A percentile compares a stretch with the other conserved stretches of the same genome.
Conservation (phyloP, 2,329 filamentous ascomycete species). For the Penicillium glabrum region DNA sequence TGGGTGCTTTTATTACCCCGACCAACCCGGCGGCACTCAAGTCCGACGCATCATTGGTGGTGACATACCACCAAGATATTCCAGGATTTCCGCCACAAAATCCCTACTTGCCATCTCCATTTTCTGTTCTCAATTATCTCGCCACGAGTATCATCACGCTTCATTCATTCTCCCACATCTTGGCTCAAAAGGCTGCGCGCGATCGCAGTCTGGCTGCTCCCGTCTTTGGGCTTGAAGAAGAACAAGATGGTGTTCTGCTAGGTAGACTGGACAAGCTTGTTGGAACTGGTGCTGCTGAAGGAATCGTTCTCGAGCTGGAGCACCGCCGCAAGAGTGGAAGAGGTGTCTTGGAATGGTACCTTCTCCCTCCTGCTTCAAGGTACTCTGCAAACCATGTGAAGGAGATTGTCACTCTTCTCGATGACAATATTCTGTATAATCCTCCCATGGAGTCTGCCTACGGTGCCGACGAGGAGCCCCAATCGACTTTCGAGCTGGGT, state of each 20-base stretch:
- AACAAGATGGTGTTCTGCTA: conserved; percentile 74
- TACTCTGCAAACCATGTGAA: conserved; percentile 48
- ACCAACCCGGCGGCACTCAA: conserved; percentile 27
- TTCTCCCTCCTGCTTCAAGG: conserved; percentile 51
- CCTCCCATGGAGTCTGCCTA: conserved; percentile 43
- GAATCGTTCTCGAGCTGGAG: conserved; percentile 79
- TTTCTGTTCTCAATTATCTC: conserved; percentile 75
- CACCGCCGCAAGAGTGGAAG: conserved; percentile 80
- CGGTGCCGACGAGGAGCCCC: conserved; percentile 56
- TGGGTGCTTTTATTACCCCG: conserved; percentile 68
- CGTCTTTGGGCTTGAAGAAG: conserved; percentile 74
- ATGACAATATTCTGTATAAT: conserved; percentile 73
- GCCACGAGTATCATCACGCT: conserved; percentile 82
- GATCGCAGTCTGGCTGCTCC: conserved; percentile 75
- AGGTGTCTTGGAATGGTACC: conserved; percentile 69
- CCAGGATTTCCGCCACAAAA: conserved; percentile 51
- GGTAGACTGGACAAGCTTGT: conserved; percentile 52
- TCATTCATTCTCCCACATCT: conserved; percentile 70
- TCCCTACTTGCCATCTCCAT: conserved; percentile 61
- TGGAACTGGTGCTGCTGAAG: conserved; percentile 48
- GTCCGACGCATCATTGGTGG: conserved; percentile 65
- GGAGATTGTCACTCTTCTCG: conserved; percentile 62
- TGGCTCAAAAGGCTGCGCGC: conserved; percentile 71
- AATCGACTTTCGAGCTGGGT: conserved; percentile 80
- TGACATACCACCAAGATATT: conserved; percentile 80